Evolutionary conservation across 192 early-diverging fungal genomes (phyloP), one percentile per base, ranked within the genome.

Genomic region (Coemansia sp.): DNA sequence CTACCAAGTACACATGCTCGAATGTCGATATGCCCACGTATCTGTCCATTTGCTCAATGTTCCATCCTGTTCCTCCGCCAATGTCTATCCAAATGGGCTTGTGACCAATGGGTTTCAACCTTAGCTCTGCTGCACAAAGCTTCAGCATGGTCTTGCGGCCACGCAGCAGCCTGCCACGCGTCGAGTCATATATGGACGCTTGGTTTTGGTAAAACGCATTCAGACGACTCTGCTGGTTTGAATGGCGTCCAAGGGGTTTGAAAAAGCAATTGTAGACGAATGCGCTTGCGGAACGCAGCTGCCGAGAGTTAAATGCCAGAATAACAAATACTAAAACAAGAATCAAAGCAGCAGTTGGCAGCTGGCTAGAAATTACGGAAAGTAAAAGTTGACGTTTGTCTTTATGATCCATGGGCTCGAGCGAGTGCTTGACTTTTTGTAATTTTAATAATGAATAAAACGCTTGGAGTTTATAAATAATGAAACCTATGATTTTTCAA

Each of bases 161-260:
- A 54, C 91, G 85, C 24, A 94, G 74, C 47, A 94, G 72, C 36
- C 85, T 63, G 14, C 77, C 65, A 25, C 92, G 87, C 20, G 92
- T 90, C 1, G 83, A 83, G 61, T 94, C 92, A 62, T 91, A 94
- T 9, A 91, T 84, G 14, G 85, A 82, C 11, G 92, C 90, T 60
- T 92, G 90, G 57, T 87, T 86, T 65, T 86, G 78, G 69, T 94
- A 94, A 69, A 94, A 94, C 27, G 82, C 74, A 70, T 94, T 89
- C 23, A 94, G 72, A 14, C 90, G 85, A 29, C 76, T 77, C 59
- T 92, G 89, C 54, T 90, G 86, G 35, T 85, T 85, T 8, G 84
- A 83, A 54, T 88, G 85, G 30, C 83, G 66, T 14, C 87, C 84
- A 51, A 85, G 61, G 22, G 86, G 81, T 61, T 87, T 90, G 65